These are phyloP conservation scores for Agaricus bisporus DNA, from an alignment of 768 basidiomycete genomes.

Conservation along the genomic window DNA sequence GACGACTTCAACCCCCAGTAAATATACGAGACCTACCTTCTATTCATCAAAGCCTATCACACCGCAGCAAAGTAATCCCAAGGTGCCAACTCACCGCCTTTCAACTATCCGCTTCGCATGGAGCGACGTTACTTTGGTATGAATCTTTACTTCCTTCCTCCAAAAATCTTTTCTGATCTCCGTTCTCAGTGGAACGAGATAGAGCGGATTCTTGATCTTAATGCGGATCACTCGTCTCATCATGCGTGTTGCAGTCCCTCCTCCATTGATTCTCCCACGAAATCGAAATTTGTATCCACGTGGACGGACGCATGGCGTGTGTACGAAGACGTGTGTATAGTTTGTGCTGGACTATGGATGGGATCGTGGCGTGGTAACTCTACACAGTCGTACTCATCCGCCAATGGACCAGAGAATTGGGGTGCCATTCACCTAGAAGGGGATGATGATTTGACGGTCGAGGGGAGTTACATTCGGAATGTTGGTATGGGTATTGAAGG, in stretches of 20 bases:
- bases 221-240: conserved; percentile 28
- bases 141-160: conserved; percentile 15
- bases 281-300: conserved; percentile 32
- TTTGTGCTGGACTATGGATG: conserved; percentile 81
- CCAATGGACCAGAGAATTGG: conserved; percentile 45
- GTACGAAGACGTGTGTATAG: conserved; percentile 80
- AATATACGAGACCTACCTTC: conserved; percentile 59
- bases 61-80: conserved; percentile 24
- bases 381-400: conserved; percentile 40
- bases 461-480: conserved; percentile 39
- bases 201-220: conserved; percentile 59
- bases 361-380: conserved; percentile 57
- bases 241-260: conserved; percentile 32
- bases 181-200: conserved; percentile 66
- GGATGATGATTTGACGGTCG: conserved; percentile 51
- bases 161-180: background rate
- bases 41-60: conserved; percentile 49
- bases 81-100: conserved; percentile 46
- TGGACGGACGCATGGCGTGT: conserved; percentile 74
- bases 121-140: conserved; percentile 74
- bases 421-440: conserved; percentile 57
- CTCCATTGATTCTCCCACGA: conserved; percentile 20
- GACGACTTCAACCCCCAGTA: conserved; percentile 57
- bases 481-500: conserved; percentile 73
- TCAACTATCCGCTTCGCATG: conserved; percentile 70